Evolutionary conservation across 129 eudicot genomes (phyloP).

Genomic region (Calendula officinalis): DNA sequence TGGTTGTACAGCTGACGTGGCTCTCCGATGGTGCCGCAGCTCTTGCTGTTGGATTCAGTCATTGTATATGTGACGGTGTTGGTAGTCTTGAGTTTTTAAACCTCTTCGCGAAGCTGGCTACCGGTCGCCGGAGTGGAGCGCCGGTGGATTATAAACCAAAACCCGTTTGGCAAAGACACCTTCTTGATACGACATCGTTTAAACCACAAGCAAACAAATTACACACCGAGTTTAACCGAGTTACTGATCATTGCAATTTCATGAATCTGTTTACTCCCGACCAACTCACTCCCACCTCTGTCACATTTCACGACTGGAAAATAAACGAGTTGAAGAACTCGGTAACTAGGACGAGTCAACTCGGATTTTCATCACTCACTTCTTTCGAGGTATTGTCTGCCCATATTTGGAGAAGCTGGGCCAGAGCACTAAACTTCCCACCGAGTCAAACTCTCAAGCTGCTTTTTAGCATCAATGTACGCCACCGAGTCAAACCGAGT

Average conservation of each 20-base stretch:
- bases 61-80: slow-evolving; percentile 71
- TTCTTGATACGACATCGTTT: slow-evolving; percentile 33
- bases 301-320: slow-evolving; percentile 34
- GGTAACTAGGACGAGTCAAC: slow-evolving; percentile 28
- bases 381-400: slow-evolving; percentile 72
- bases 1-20: slow-evolving; percentile 90
- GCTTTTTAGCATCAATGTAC: slow-evolving; percentile 57
- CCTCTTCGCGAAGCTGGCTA: slow-evolving; percentile 46
- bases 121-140: slow-evolving; percentile 19
- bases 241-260: slow-evolving; percentile 52
- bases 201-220: neutral
- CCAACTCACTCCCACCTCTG: slow-evolving; percentile 57
- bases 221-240: slow-evolving; percentile 61
- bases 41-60: slow-evolving; percentile 56
- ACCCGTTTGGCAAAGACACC: slow-evolving; percentile 69
- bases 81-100: slow-evolving; percentile 62
- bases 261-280: slow-evolving; percentile 37
- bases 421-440: slow-evolving; percentile 55
- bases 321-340: slow-evolving; percentile 42
- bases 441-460: slow-evolving; percentile 55
- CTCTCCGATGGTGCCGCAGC: slow-evolving; percentile 60
- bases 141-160: slow-evolving; percentile 21
- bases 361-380: slow-evolving; percentile 31
- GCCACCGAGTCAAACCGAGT: slow-evolving; percentile 58
- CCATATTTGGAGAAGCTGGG: slow-evolving; percentile 81